A percentile compares a stretch with the other conserved stretches of the same genome.
Evolutionary conservation across 768 basidiomycete genomes (phyloP).

Genomic region (Calocybe gangraenosa): DNA sequence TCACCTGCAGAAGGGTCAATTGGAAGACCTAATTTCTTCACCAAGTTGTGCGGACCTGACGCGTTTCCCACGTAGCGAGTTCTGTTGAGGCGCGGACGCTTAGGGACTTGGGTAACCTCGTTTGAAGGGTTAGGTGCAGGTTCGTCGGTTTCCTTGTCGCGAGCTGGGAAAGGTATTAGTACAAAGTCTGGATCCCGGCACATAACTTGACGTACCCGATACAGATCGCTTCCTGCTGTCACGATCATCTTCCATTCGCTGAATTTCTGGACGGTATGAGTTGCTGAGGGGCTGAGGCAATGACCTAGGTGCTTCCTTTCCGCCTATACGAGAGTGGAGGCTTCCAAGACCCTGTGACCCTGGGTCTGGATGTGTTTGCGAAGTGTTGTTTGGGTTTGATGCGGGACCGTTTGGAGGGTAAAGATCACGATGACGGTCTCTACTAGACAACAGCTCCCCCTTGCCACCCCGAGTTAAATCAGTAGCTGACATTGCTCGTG

Average conservation of each 20-base stretch:
- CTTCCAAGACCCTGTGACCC: slow-evolving; percentile 24
- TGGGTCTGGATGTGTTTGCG: slow-evolving; percentile 20
- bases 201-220: slow-evolving; percentile 47
- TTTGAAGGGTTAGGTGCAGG: slow-evolving; percentile 25
- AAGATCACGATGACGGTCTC: slow-evolving; percentile 48
- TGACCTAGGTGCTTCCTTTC: slow-evolving; percentile 42
- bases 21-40: slow-evolving; percentile 51
- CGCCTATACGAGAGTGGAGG: slow-evolving; percentile 53
- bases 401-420: slow-evolving; percentile 28
- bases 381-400: slow-evolving; percentile 11
- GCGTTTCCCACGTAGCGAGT: slow-evolving; percentile 38
- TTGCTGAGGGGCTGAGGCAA: slow-evolving; percentile 36
- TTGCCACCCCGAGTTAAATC: slow-evolving; percentile 40
- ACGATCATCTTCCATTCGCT: slow-evolving; percentile 58
- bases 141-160: slow-evolving; percentile 53
- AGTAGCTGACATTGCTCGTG: slow-evolving; percentile 61
- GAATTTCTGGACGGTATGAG: slow-evolving; percentile 41
- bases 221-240: slow-evolving; percentile 65
- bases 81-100: slow-evolving; percentile 58
- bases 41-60: slow-evolving; percentile 38
- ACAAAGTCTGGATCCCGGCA: slow-evolving; percentile 1
- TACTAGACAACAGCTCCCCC: slow-evolving; percentile 30
- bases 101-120: slow-evolving; percentile 40
- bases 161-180: slow-evolving; percentile 38
- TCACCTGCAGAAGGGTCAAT: slow-evolving; percentile 61